These are phyloP conservation scores for Pterula multifida DNA, from an alignment of 1,284 basidiomycete species.

Conservation along the genomic window DNA sequence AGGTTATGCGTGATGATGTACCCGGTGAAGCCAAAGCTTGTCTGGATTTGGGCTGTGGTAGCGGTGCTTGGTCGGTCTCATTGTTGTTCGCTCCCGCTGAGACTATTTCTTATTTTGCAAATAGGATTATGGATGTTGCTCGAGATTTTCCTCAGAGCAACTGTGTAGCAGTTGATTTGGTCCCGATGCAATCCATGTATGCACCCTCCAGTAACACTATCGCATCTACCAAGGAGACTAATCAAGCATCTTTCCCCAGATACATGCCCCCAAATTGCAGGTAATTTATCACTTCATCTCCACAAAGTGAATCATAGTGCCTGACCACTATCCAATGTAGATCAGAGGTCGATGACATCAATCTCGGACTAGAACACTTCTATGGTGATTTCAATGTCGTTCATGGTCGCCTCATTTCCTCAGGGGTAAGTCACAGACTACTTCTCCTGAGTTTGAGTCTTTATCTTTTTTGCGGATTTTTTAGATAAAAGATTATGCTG, in stretches of 20 bases:
- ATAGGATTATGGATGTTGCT: constrained; percentile 65
- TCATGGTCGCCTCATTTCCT: constrained; percentile 54
- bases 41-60: constrained; percentile 71
- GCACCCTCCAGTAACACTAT: constrained; percentile 15
- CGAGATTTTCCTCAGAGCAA: constrained; percentile 57
- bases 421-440: constrained; percentile 40
- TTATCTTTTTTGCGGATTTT: constrained; percentile 9
- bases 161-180: constrained; percentile 64
- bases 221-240: not conserved
- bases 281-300: constrained; percentile 20
- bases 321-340: too few relatives aligned
- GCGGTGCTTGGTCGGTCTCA: constrained; percentile 52
- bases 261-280: constrained; percentile 59
- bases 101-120: constrained; percentile 8
- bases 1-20: constrained; percentile 46
- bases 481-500: constrained; percentile 57
- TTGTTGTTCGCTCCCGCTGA: constrained; percentile 4
- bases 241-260: constrained; percentile 19
- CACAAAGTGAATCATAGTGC: too few relatives aligned
- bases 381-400: constrained; percentile 66
- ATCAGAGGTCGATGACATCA: constrained; percentile 74
- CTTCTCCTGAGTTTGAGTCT: constrained; percentile 6
- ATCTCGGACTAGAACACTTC: constrained; percentile 70
- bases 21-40: constrained; percentile 46
- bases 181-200: constrained; percentile 61